Evolutionary conservation across 2,329 filamentous ascomycete species (phyloP).

Genomic region (Ophiocordyceps unilateralis): DNA sequence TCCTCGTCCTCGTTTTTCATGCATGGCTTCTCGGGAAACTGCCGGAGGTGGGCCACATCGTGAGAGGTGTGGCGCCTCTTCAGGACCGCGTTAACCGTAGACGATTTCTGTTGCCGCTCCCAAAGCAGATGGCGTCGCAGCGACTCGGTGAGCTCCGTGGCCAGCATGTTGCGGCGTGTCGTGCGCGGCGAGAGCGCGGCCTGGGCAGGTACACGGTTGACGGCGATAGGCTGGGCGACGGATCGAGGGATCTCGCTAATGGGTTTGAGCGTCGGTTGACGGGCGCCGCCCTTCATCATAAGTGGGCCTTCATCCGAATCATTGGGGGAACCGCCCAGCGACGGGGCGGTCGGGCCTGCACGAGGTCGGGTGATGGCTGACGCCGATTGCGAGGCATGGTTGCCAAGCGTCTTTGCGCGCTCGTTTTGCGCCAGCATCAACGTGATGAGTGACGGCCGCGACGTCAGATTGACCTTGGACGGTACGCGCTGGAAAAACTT

Average conservation of each 20-base stretch:
- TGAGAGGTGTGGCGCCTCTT: constrained; percentile 84
- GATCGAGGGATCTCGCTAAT: constrained; percentile 51
- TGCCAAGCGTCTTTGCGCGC: constrained; percentile 51
- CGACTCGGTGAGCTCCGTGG: constrained; percentile 84
- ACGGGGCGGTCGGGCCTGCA: constrained; percentile 25
- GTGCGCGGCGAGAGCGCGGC: constrained; percentile 78
- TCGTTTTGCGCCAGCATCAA: constrained; percentile 69
- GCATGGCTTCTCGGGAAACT: constrained; percentile 53
- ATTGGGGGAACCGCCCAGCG: constrained; percentile 32
- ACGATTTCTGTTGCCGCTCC: constrained; percentile 90
- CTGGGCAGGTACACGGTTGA: constrained; percentile 46
- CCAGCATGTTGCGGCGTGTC: constrained; percentile 87
- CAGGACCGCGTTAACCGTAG: constrained; percentile 71
- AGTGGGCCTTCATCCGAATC: constrained; percentile 45
- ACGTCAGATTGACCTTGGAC: constrained; percentile 69
- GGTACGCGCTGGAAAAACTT: constrained; percentile 82
- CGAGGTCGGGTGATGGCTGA: constrained; percentile 50
- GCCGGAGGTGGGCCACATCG: constrained; percentile 74
- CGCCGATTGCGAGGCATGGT: constrained; percentile 48
- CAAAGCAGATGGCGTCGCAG: constrained; percentile 81
- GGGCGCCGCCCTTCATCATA: constrained; percentile 43
- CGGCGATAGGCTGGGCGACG: constrained; percentile 58
- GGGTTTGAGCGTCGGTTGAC: constrained; percentile 28
- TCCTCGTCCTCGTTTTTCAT: constrained; percentile 46
- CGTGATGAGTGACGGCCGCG: constrained; percentile 75